Percentiles rank a stretch among this genome's conserved stretches.
These are phyloP conservation scores for Kwoniella dejecticola DNA, from an alignment of 768 basidiomycete species.

Conservation along the genomic window DNA sequence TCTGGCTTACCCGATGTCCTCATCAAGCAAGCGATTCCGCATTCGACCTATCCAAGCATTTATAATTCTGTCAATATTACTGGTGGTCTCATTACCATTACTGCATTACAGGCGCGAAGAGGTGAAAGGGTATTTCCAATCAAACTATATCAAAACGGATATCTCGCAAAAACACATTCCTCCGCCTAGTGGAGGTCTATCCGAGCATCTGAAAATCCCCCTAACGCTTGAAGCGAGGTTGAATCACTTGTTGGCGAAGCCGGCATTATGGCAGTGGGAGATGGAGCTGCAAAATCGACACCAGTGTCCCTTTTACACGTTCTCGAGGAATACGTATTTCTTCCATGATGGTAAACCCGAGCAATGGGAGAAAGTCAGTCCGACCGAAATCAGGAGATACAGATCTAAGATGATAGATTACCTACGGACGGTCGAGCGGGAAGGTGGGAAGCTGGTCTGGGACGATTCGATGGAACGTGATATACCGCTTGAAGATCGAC, in stretches of 20 bases:
- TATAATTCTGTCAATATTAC: constrained; percentile 22
- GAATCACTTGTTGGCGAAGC: constrained; percentile 36
- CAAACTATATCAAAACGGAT: constrained; percentile 10
- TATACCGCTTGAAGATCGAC: constrained; percentile 23
- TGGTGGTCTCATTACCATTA: constrained; percentile 18
- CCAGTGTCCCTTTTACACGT: constrained; percentile 48
- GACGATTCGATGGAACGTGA: constrained; percentile 31
- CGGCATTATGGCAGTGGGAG: constrained; percentile 46
- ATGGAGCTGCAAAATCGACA: constrained; percentile 42
- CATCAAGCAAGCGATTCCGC: constrained; percentile 10
- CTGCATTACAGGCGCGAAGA: constrained; percentile 14
- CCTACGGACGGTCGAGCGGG: constrained; percentile 39
- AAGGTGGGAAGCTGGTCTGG: constrained; percentile 46
- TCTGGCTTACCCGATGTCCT: neutral
- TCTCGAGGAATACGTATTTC: constrained; percentile 47
- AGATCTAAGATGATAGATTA: constrained; percentile 45
- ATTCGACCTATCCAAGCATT: constrained; percentile 24
- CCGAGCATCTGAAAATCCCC: constrained; percentile 30
- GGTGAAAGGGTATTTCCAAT: constrained; percentile 13
- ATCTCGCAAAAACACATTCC: constrained; percentile 23
- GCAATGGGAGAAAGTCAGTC: constrained; percentile 39
- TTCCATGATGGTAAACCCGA: constrained; percentile 50
- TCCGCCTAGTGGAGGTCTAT: constrained; percentile 26
- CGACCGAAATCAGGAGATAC: constrained; percentile 44
- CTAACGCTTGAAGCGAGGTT: constrained; percentile 39